Base-by-base conservation (phyloP, 1,139 yeast genomes). In the Barnettozyma hawaiiensis region DNA sequence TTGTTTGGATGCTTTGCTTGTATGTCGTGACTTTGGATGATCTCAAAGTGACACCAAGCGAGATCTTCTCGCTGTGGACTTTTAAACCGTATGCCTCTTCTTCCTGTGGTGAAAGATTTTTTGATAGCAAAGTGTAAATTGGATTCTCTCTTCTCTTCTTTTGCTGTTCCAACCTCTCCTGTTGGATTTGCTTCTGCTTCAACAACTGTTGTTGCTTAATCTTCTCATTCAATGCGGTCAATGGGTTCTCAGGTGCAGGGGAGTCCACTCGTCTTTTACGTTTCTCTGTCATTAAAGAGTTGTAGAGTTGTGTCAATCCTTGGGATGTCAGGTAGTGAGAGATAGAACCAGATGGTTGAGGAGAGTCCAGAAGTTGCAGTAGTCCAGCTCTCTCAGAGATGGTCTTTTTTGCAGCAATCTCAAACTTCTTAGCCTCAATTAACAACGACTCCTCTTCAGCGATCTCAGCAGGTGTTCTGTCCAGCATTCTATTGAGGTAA, bases 401-500 rank as follows among this genome's bases (percentile, higher is more conserved):
- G 75, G 92, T 85, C 59, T 86, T 84, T 66, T 87, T 90, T 0
- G 97, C 96, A 1, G 96, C 89, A 45, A 90, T 76, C 58, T 92
- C 98, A 50, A 92, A 85, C 51, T 95, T 78, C 45, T 96, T 77
- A 2, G 97, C 95, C 60, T 92, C 98, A 37, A 90, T 81, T 4
- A 92, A 87, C 41, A 92, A 69, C 0, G 96, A 87, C 61, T 94
- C 97, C 62, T 92, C 99, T 63, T 92, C 98, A 0, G 98, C 97
- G 33, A 92, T 86, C 60, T 92, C 98, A 0, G 97, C 96, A 0
- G 98, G 97, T 4, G 94, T 81, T 53, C 99, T 70, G 43, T 79
- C 78, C 37, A 92, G 69, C 26, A 92, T 67, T 50, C 85, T 77
- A 53, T 81, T 84, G 41, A 92, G 67, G 58, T 92, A 92, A 42